Conservation (phyloP, 2,329 filamentous ascomycete genomes). For the Sarocladium brachiariae region DNA sequence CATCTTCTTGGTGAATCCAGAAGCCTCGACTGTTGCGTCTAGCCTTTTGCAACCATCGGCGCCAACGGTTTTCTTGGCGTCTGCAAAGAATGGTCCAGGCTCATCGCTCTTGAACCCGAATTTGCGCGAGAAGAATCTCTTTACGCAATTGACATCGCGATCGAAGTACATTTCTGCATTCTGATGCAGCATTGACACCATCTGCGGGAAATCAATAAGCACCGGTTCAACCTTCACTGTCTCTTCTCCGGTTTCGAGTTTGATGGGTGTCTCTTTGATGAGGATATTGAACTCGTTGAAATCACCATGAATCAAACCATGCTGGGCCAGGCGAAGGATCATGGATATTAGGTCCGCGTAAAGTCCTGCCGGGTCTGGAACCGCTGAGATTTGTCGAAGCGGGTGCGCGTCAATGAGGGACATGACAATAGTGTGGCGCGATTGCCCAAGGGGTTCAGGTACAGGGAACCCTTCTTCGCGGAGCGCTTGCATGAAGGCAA, state of each 20-base stretch:
- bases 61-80: constrained; percentile 69
- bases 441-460: constrained; percentile 80
- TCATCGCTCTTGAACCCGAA: constrained; percentile 82
- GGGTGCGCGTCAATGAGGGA: constrained; percentile 87
- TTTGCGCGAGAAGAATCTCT: constrained; percentile 82
- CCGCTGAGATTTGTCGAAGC: constrained; percentile 75
- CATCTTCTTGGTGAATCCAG: constrained; percentile 96
- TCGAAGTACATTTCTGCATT: constrained; percentile 98
- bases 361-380: constrained; percentile 76
- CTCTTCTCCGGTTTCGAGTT: constrained; percentile 33
- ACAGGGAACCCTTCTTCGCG: constrained; percentile 81
- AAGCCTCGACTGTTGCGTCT: constrained; percentile 84
- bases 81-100: constrained; percentile 77
- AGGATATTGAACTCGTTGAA: constrained; percentile 99
- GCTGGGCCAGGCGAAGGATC: constrained; percentile 73
- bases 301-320: constrained; percentile 92
- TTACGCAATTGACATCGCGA: constrained; percentile 90
- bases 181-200: constrained; percentile 88
- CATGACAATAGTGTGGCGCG: constrained; percentile 95
- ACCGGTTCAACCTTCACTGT: constrained; percentile 61
- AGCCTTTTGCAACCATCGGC: constrained; percentile 61
- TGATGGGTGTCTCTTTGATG: constrained; percentile 60
- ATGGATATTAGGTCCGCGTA: constrained; percentile 89
- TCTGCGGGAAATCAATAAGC: constrained; percentile 96
- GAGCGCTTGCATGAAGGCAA: constrained; percentile 86